Evolutionary conservation across 2,329 filamentous ascomycete species (phyloP).

Genomic region (Metarhizium humberi): DNA sequence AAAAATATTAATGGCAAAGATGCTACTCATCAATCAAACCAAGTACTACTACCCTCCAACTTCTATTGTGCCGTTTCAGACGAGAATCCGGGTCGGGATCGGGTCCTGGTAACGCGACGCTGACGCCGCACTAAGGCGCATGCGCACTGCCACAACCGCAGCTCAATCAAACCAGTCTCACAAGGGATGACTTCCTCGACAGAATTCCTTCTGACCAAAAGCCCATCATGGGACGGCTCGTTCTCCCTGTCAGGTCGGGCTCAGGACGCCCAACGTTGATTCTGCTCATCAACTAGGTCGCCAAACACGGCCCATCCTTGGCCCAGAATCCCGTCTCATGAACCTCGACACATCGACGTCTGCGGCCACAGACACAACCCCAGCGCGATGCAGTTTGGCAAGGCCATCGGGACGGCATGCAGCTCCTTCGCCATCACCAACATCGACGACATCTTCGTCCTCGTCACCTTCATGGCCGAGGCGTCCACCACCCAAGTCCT

Average conservation of each 20-base stretch:
- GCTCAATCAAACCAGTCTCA: not conserved
- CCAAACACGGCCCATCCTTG: too few relatives aligned
- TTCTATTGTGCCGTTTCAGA: too few relatives aligned
- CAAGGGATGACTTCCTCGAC: not conserved
- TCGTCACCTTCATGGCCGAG: slow-evolving; percentile 27
- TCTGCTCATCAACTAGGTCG: too few relatives aligned
- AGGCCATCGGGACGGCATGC: slow-evolving; percentile 17
- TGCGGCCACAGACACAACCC: not conserved
- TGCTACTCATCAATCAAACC: too few relatives aligned
- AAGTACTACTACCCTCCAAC: too few relatives aligned
- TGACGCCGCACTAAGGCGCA: too few relatives aligned
- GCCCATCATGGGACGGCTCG: not conserved
- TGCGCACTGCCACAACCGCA: not conserved
- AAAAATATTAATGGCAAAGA: too few relatives aligned
- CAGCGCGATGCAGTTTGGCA: slow-evolving; percentile 12
- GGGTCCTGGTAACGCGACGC: too few relatives aligned
- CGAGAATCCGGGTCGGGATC: too few relatives aligned
- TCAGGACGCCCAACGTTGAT: not conserved
- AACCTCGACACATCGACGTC: too few relatives aligned
- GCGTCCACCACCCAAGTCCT: slow-evolving; percentile 15
- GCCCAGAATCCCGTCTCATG: too few relatives aligned
- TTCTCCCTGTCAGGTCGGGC: not conserved
- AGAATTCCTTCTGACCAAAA: not conserved
- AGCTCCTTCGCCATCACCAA: slow-evolving; percentile 20
- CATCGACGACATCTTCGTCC: slow-evolving; percentile 28